Evolutionary conservation across 2,329 filamentous ascomycete genomes (phyloP), one percentile per base, ranked within the genome.

Genomic region (Alternaria incomplexa): DNA sequence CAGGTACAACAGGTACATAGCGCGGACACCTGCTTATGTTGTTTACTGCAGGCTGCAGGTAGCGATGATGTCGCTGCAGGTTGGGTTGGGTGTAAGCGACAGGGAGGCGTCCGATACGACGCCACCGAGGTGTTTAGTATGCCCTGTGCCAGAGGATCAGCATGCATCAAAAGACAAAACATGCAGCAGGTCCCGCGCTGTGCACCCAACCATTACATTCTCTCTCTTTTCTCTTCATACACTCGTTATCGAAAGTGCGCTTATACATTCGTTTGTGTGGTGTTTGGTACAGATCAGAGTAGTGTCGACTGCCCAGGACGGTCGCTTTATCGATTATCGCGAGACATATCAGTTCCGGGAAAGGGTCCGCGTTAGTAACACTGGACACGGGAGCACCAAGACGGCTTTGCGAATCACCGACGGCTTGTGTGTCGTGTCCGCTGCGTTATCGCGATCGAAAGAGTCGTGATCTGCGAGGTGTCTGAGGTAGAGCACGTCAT

Each of bases 131-230:
- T 72, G 63, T 73, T 75, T 71, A 71, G 61, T 69, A 70, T 70
- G 73, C 64, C 66, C 65, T 62, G 68, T 69, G 68, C 60, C 69
- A 67, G 70, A 61, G 73, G 73, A 77, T 74, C 72, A 74, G 68
- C 73, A 63, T 59, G 61, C 64, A 64, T 44, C 45, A 64, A 65
- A 68, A 59, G 69, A 68, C 63, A 67, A 70, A 72, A 73, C 66
- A 68, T 69, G 56, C 70, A 66, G 60, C 58, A 26, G 57, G 56
- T 63, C 64, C 58, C 28, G 50, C 63, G 63, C 46, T 58, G 61
- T 67, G 63, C 70, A 66, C 65, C 62, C 65, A 56, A 50, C 61
- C 63, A 51, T 51, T 32, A 58, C 57, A 52, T 61, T 67, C 60
- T 68, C 58, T 61, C 53, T 23, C 52, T 61, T 69, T 61, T 55